Evolutionary conservation across 2,329 filamentous ascomycete species (phyloP), one percentile per base, ranked within the genome.

Genomic region (Neoarthrinium moseri): DNA sequence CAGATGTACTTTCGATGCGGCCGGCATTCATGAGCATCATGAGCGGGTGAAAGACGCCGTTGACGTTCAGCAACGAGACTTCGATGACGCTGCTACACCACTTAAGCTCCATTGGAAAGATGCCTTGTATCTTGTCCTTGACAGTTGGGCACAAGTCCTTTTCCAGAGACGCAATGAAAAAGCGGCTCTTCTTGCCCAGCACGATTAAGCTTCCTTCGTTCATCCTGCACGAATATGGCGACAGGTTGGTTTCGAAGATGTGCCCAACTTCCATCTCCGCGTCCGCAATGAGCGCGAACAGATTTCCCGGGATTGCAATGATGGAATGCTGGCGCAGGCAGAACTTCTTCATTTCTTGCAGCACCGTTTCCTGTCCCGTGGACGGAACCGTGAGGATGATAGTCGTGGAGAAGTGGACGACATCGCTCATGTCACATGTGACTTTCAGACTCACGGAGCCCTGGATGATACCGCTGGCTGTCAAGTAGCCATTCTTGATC

Each of bases 21-120:
- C 57, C 57, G 4, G 52, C 55, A 38, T 60, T 60, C 54, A 60
- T 52, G 8, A 60, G 42, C 50, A 59, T 53, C 54, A 58, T 56
- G 13, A 56, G 45, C 4, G 56, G 55, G 46, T 60, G 57, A 22
- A 60, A 57, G 6, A 58, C 56, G 12, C 56, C 56, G 46, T 60
- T 60, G 48, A 60, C 48, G 43, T 60, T 60, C 33, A 44, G 43
- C 23, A 60, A 36, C 36, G 49, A 54, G n/a, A 57, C 57, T 44
- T 60, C 56, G 18, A 60, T 37, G 29, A 57, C 47, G 41, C 49
- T 60, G 44, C 46, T 51, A 43, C 57, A 60, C 57, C 57, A 60
- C 23, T 48, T 35, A 4, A 60, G 48, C 29, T 52, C 35, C 35
- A 56, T 38, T 1, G 56, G 54, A 36, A 58, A 55, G 7, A 56